Conservation (phyloP, 768 basidiomycete species). For the Russula abietina region DNA sequence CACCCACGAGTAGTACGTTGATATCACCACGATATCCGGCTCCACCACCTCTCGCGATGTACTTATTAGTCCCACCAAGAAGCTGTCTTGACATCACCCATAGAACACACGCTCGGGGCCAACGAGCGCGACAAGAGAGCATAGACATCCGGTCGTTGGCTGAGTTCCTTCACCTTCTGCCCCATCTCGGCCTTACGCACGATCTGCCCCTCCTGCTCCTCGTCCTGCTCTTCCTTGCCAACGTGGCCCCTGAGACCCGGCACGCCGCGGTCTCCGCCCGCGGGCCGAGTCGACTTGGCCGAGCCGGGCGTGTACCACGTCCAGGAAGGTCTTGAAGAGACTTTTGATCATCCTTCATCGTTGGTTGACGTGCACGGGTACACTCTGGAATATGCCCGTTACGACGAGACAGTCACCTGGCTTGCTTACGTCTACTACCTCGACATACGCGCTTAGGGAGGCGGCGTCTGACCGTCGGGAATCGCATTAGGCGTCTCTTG, state of each 20-base stretch:
- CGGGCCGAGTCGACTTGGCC: constrained; percentile 67
- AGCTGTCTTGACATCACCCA: constrained; percentile 99
- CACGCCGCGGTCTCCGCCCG: constrained; percentile 60
- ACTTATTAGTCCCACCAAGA: constrained; percentile 98
- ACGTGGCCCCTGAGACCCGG: constrained; percentile 61
- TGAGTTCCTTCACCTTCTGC: constrained; percentile 65
- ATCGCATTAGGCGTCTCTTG: constrained; percentile 98
- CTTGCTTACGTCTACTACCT: constrained; percentile 92
- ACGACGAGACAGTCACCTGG: too few species aligned
- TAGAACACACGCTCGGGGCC: constrained; percentile 93
- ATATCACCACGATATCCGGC: constrained; percentile 97
- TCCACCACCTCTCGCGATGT: constrained; percentile 84
- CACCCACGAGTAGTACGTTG: constrained; percentile 94
- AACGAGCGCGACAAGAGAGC: constrained; percentile 77
- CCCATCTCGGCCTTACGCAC: constrained; percentile 65
- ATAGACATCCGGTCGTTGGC: constrained; percentile 74
- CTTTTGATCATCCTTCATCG: constrained; percentile 90
- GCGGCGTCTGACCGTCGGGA: constrained; percentile 96
- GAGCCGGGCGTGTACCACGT: constrained; percentile 86
- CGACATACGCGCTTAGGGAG: constrained; percentile 95
- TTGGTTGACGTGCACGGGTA: constrained; percentile 93
- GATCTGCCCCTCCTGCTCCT: constrained; percentile 34
- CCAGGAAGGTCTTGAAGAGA: constrained; percentile 95
- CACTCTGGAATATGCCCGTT: constrained; percentile 90
- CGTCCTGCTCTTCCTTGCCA: constrained; percentile 56